These are phyloP conservation scores for Vicia faba DNA, from an alignment of 306 rosid genomes.

Conservation along the genomic window DNA sequence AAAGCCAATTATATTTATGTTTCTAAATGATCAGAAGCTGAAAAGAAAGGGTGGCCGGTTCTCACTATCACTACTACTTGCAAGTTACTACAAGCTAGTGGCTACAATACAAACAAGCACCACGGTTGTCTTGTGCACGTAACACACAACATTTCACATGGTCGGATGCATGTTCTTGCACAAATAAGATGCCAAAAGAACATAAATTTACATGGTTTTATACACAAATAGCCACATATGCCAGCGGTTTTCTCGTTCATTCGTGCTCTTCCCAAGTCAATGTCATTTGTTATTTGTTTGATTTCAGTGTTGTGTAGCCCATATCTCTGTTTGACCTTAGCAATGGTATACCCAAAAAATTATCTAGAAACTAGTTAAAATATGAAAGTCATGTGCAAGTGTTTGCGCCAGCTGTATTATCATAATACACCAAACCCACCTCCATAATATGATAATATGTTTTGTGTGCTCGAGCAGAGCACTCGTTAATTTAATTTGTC, in stretches of 20 bases:
- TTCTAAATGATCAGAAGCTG: constrained; percentile 19
- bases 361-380: constrained; percentile 14
- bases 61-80: constrained; percentile 11
- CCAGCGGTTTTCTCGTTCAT: constrained; percentile 37
- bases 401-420: constrained; percentile 30
- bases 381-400: constrained; percentile 27
- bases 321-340: constrained; percentile 37
- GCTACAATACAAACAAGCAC: constrained; percentile 42
- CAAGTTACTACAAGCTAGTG: constrained; percentile 26
- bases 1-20: background rate
- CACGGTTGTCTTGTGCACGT: constrained; percentile 32
- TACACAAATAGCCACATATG: constrained; percentile 34
- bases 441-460: constrained; percentile 16
- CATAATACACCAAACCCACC: constrained; percentile 29
- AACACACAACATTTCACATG: constrained; percentile 49
- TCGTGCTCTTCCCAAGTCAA: constrained; percentile 34
- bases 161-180: constrained; percentile 37
- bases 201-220: constrained; percentile 27
- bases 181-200: constrained; percentile 29
- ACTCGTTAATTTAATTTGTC: constrained; percentile 16
- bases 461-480: background rate
- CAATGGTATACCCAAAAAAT: constrained; percentile 3
- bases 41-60: background rate
- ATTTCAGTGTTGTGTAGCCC: constrained; percentile 24
- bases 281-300: constrained; percentile 37